Conservation (phyloP, 75 land plant genomes). For the Pinus taeda region DNA sequence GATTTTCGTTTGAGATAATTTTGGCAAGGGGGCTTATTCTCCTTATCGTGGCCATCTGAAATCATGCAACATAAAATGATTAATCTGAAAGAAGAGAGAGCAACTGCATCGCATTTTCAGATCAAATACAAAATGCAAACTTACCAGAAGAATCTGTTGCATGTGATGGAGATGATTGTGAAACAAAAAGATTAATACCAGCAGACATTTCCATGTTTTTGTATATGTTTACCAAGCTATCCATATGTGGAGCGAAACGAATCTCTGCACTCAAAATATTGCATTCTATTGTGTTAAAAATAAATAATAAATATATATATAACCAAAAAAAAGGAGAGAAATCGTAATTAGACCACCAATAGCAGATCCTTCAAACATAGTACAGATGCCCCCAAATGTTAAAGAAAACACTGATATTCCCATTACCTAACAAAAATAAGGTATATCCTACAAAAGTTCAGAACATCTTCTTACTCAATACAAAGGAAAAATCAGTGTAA, state of each 20-base stretch:
- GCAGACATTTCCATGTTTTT: slow-evolving; percentile 73
- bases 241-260: slow-evolving; percentile 83
- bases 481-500: not conserved
- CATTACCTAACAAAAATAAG: not conserved
- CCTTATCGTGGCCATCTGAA: not conserved
- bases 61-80: not conserved
- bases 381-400: not conserved
- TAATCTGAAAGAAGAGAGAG: not conserved
- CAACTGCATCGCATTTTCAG: not conserved
- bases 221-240: slow-evolving; percentile 69
- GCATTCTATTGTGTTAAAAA: not conserved
- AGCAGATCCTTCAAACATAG: not conserved
- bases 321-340: too few relatives aligned
- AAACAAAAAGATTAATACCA: slow-evolving; percentile 46
- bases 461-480: too few relatives aligned
- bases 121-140: not conserved
- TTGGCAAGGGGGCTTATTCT: slow-evolving; percentile 4
- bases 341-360: not conserved
- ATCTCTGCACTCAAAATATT: slow-evolving; percentile 49
- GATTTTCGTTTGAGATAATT: not conserved
- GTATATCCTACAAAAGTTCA: not conserved
- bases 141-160: slow-evolving; percentile 27
- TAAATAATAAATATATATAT: too few relatives aligned
- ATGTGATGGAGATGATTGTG: slow-evolving; percentile 23
- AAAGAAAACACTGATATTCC: not conserved